Conservation (phyloP, 768 basidiomycete genomes). For the Psilocybe tampanensis region DNA sequence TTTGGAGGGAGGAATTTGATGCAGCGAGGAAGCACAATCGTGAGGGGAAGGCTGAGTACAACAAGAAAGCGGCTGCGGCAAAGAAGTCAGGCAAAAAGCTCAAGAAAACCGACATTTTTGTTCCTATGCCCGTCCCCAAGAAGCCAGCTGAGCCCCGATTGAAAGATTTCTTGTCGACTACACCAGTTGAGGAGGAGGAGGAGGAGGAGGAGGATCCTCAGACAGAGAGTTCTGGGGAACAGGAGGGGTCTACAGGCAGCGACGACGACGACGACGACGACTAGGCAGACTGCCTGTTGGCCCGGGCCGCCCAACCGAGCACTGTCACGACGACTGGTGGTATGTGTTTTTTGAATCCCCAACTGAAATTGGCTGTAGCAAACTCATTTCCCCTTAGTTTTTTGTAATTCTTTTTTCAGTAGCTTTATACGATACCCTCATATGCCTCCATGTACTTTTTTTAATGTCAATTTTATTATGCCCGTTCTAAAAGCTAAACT, state of each 20-base stretch:
- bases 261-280: neutral
- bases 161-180: slow-evolving; percentile 5
- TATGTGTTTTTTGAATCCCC: no score
- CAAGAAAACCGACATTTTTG: neutral
- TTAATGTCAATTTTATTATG: no score
- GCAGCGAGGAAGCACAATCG: slow-evolving; percentile 3
- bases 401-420: no score
- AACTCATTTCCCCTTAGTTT: no score
- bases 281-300: neutral
- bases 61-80: neutral
- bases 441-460: no score
- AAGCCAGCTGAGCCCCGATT: slow-evolving; percentile 2
- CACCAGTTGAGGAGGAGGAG: neutral
- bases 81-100: neutral
- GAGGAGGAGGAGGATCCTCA: neutral
- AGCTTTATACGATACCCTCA: no score
- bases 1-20: slow-evolving; percentile 7
- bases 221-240: neutral
- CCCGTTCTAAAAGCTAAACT: no score
- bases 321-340: no score
- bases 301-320: no score
- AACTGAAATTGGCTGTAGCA: no score
- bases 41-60: neutral
- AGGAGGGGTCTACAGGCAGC: neutral
- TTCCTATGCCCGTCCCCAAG: neutral